A percentile compares a stretch with the other conserved stretches of the same genome.
These are phyloP conservation scores for Actinomucor elegans DNA, from an alignment of 371 early-diverging fungal species.

Conservation along the genomic window DNA sequence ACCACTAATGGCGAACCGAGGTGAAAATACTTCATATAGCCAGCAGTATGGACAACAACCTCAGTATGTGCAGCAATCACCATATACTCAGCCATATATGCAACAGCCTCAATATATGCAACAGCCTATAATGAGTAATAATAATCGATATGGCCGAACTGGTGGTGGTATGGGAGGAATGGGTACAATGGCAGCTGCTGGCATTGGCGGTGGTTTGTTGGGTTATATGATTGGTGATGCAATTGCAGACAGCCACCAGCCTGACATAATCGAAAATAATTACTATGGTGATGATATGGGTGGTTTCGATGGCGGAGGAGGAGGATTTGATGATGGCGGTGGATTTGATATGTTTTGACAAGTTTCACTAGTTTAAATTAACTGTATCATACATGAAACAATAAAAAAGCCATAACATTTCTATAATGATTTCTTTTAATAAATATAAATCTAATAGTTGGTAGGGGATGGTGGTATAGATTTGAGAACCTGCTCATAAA, in stretches of 20 bases:
- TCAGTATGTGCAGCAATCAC: slow-evolving; percentile 1
- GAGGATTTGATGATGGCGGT: slow-evolving; percentile 32
- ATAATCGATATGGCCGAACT: slow-evolving; percentile 13
- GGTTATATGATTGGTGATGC: slow-evolving; percentile 43
- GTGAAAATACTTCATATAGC: slow-evolving; percentile 14
- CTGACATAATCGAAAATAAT: slow-evolving; percentile 32
- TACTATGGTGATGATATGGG: slow-evolving; percentile 36
- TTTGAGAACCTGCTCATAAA: slow-evolving; percentile 69
- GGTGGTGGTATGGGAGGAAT: slow-evolving; percentile 12
- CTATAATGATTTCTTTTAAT: too few relatives aligned
- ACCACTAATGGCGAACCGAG: slow-evolving; percentile 16
- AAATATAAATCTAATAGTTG: too few relatives aligned
- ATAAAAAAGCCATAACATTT: too few relatives aligned
- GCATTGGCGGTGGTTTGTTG: slow-evolving; percentile 39
- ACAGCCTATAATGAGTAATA: slow-evolving; percentile 5
- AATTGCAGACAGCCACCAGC: slow-evolving; percentile 17
- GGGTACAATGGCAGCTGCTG: slow-evolving; percentile 34
- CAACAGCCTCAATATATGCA: slow-evolving; percentile 10
- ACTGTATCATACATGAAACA: too few relatives aligned
- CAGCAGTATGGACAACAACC: slow-evolving; percentile 24
- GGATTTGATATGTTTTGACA: slow-evolving; percentile 8
- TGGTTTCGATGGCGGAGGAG: slow-evolving; percentile 31
- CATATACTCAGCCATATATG: slow-evolving; percentile 1
- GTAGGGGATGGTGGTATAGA: slow-evolving; percentile 31
- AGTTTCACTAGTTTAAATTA: too few relatives aligned